Evolutionary conservation across 371 early-diverging fungal genomes (phyloP), one percentile per base, ranked within the genome.

Genomic region (Mortierella sp.): DNA sequence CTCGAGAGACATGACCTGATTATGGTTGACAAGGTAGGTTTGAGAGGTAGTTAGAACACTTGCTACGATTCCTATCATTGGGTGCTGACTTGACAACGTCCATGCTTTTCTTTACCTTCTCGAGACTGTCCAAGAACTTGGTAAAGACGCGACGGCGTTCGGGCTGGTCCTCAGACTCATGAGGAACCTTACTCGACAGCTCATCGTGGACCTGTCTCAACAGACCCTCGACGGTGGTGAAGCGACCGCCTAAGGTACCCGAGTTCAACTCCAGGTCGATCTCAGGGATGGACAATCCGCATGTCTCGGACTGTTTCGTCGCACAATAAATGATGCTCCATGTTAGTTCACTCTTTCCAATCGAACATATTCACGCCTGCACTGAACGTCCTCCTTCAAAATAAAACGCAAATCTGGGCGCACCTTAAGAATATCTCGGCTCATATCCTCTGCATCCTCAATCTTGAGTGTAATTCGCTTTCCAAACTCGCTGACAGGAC

Each of bases 161-260:
- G 2, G 81, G 81, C 84, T 46, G 93, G 68, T 97, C 95, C 46
- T 97, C 97, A 24, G 80, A 73, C 44, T 84, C 78, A 70, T 93
- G 93, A 15, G 93, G 90, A 6, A 88, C 84, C 58, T 89, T 86
- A 24, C 79, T 81, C 49, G 87, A 72, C 8, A 97, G 83, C 82
- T 97, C 96, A 8, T 94, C 92, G 56, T 94, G 87, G 3, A 97
- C 93, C 80, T 97, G 95, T 42, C 88, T 80, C 69, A 97, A 78
- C 54, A 97, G 84, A 11, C 98, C 98, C 82, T 97, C 98, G 21
- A 97, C 90, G 0, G 98, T 97, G 1, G 98, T 97, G 79, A 97
- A 97, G 17, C 95, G 88, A n/a, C 98, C 98, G 52, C 97, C 98
- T 65, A 97, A 83, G 1, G 98, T 97, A 49, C 97, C 97, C n/a